Evolutionary conservation across 2,329 filamentous ascomycete species (phyloP).

Genomic region (Cladorrhinum sp.): DNA sequence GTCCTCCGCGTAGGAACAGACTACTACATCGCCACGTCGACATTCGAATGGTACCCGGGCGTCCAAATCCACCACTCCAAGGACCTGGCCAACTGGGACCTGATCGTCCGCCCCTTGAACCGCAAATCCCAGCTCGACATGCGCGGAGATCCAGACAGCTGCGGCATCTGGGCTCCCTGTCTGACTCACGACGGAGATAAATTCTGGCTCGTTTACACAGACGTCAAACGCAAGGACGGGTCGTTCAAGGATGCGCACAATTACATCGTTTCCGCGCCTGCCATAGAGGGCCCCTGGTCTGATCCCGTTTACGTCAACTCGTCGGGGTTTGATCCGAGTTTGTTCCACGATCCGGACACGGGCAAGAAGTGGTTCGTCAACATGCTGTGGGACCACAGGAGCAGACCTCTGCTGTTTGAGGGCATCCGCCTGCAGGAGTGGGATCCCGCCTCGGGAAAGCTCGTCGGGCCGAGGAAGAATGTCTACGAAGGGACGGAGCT

Average conservation of each 20-base stretch:
- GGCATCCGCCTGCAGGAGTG: slow-evolving; percentile 60
- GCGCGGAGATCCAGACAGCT: slow-evolving; percentile 58
- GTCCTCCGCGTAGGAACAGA: slow-evolving; percentile 50
- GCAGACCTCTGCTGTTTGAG: slow-evolving; percentile 47
- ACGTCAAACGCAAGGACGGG: slow-evolving; percentile 65
- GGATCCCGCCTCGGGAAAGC: slow-evolving; percentile 44
- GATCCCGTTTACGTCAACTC: slow-evolving; percentile 59
- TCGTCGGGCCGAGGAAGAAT: slow-evolving; percentile 55
- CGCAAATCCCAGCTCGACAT: slow-evolving; percentile 53
- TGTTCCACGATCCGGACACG: slow-evolving; percentile 58
- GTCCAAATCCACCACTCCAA: slow-evolving; percentile 54
- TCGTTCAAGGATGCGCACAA: slow-evolving; percentile 64
- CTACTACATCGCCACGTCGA: slow-evolving; percentile 56
- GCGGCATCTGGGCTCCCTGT: slow-evolving; percentile 64
- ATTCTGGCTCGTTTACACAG: slow-evolving; percentile 64
- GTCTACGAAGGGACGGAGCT: slow-evolving; percentile 56
- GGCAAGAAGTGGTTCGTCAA: slow-evolving; percentile 57
- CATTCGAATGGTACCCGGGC: slow-evolving; percentile 55
- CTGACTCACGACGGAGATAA: slow-evolving; percentile 57
- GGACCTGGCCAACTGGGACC: slow-evolving; percentile 52
- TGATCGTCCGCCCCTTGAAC: slow-evolving; percentile 45
- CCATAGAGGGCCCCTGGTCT: slow-evolving; percentile 59
- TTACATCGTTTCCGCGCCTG: slow-evolving; percentile 55
- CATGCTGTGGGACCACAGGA: slow-evolving; percentile 55
- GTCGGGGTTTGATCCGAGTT: slow-evolving; percentile 60